These are phyloP conservation scores for Cyclotella sp. DNA, from an alignment of 108 stramenopile genomes.

Conservation along the genomic window DNA sequence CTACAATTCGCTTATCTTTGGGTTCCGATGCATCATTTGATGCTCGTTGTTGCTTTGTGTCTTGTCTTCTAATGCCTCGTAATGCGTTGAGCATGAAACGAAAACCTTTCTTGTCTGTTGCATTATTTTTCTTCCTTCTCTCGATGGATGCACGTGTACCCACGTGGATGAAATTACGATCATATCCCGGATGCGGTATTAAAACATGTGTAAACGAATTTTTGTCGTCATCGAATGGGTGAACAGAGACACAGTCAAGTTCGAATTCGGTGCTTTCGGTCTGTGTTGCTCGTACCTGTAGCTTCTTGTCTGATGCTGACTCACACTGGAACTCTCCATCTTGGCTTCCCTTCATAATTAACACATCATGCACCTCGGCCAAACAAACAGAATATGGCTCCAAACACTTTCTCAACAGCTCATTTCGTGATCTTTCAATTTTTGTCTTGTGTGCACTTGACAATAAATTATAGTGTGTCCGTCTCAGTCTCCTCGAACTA, in stretches of 20 bases:
- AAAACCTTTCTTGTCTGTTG: background rate
- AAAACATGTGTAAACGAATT: constrained; percentile 22
- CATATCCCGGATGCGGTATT: constrained; percentile 27
- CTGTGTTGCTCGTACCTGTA: background rate
- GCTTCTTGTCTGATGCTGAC: background rate
- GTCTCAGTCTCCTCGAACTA: background rate
- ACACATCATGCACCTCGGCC: background rate
- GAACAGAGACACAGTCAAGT: background rate
- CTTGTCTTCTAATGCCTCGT: background rate
- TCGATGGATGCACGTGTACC: constrained; percentile 1
- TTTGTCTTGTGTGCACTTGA: background rate
- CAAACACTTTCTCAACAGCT: constrained; percentile 8
- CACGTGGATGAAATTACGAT: constrained; percentile 14
- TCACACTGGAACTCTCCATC: background rate
- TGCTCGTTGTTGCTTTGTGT: background rate
- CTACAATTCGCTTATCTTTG: constrained; percentile 11
- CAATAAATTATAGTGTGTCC: background rate
- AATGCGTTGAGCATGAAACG: background rate
- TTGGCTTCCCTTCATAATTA: background rate
- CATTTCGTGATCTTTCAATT: constrained; percentile 3
- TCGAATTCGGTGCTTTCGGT: background rate
- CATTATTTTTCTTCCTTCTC: background rate
- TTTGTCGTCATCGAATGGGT: background rate
- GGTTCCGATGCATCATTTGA: background rate
- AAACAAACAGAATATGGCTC: constrained; percentile 5